Evolutionary conservation across 176 grass and related monocot genomes (phyloP).

Genomic region (Sorghum bicolor): DNA sequence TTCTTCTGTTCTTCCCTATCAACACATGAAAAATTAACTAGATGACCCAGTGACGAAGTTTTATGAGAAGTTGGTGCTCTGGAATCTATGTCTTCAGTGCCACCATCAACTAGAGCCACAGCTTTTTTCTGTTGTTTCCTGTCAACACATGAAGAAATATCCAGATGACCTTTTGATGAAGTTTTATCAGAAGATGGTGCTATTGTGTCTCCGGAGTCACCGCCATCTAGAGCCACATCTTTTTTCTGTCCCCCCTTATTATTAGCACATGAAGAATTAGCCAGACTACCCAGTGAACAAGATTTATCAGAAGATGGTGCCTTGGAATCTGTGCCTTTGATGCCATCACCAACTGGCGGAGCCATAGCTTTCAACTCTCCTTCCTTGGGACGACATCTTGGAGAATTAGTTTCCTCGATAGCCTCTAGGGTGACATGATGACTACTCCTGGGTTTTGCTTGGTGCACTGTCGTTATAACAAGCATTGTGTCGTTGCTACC

Average conservation of each 20-base stretch:
- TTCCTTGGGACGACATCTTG: conserved; percentile 13
- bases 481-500: neutral
- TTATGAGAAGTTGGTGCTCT: no score
- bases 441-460: neutral
- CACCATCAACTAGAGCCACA: no score
- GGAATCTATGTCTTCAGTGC: no score
- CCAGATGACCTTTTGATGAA: no score
- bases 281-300: neutral
- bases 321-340: neutral
- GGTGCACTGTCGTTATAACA: neutral
- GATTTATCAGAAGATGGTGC: neutral
- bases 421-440: conserved; percentile 8
- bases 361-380: neutral
- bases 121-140: no score
- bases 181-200: no score
- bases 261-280: conserved; percentile 10
- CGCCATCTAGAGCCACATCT: neutral
- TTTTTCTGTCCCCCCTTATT: neutral
- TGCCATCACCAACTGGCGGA: neutral
- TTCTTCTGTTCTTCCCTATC: no score
- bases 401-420: neutral
- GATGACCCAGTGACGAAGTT: no score
- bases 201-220: no score
- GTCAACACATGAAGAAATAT: no score
- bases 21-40: no score